Conservation (phyloP, 495 filamentous ascomycete species). For the Hypoxylon perforatum region DNA sequence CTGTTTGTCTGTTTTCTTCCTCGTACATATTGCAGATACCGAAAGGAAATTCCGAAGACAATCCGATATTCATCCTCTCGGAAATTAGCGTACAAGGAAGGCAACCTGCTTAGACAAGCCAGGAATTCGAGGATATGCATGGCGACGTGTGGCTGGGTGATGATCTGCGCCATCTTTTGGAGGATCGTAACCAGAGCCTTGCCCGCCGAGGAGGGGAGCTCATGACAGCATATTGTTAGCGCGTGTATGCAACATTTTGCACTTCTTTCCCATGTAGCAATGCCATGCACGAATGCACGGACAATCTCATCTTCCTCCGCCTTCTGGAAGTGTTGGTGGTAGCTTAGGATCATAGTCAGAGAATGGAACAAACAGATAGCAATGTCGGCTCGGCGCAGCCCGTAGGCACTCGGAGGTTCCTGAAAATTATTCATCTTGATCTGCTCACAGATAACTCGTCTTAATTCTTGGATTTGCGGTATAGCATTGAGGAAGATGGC, state of each 20-base stretch:
- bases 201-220: slow-evolving; percentile 83
- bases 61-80: slow-evolving; percentile 87
- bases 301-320: slow-evolving; percentile 90
- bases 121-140: slow-evolving; percentile 96
- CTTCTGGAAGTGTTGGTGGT: slow-evolving; percentile 85
- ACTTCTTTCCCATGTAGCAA: slow-evolving; percentile 84
- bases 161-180: slow-evolving; percentile 92
- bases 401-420: slow-evolving; percentile 77
- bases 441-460: slow-evolving; percentile 82
- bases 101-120: slow-evolving; percentile 83
- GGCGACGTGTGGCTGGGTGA: slow-evolving; percentile 89
- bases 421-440: slow-evolving; percentile 77
- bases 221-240: slow-evolving; percentile 91
- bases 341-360: slow-evolving; percentile 85
- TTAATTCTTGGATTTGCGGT: slow-evolving; percentile 78
- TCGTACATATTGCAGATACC: slow-evolving; percentile 80
- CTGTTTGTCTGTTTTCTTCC: slow-evolving; percentile 60
- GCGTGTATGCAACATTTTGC: slow-evolving; percentile 94
- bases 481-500: slow-evolving; percentile 80
- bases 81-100: slow-evolving; percentile 86
- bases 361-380: slow-evolving; percentile 87
- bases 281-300: slow-evolving; percentile 81
- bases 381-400: slow-evolving; percentile 87
- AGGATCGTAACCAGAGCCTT: slow-evolving; percentile 85
- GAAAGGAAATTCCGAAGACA: slow-evolving; percentile 93